These are phyloP conservation scores for Colletotrichum viniferum DNA, from an alignment of 2,329 filamentous ascomycete genomes.

Conservation along the genomic window DNA sequence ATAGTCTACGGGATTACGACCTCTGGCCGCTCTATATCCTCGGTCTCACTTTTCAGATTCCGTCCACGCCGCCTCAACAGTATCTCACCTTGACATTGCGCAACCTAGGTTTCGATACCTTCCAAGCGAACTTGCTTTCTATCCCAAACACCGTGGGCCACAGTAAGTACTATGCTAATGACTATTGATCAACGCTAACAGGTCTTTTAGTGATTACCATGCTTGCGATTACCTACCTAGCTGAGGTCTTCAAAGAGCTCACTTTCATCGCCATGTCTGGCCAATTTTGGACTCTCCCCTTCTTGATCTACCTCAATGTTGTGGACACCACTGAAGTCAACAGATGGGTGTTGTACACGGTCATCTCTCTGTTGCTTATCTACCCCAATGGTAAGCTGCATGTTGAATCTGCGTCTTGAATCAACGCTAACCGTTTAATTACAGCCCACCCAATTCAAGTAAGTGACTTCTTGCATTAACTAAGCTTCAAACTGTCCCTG, in stretches of 20 bases:
- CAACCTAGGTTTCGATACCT: constrained; percentile 61
- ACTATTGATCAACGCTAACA: background rate
- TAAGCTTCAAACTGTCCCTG: background rate
- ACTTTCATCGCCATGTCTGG: constrained; percentile 47
- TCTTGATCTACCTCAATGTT: constrained; percentile 53
- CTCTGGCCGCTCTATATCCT: constrained; percentile 56
- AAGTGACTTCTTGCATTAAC: background rate
- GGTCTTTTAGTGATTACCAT: constrained; percentile 40
- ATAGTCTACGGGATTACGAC: constrained; percentile 56
- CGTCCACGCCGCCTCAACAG: constrained; percentile 48
- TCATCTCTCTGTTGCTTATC: constrained; percentile 38
- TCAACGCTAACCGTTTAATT: constrained; percentile 23
- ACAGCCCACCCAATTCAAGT: constrained; percentile 48
- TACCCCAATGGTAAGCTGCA: constrained; percentile 33
- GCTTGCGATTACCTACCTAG: constrained; percentile 48
- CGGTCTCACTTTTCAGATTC: constrained; percentile 59
- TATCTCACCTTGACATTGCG: constrained; percentile 66
- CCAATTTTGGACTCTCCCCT: constrained; percentile 66
- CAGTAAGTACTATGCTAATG: constrained; percentile 20
- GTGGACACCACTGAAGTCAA: constrained; percentile 31
- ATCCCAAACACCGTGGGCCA: constrained; percentile 54
- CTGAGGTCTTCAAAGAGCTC: constrained; percentile 53
- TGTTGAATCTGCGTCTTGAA: background rate
- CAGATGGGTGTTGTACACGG: constrained; percentile 37
- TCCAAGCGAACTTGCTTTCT: constrained; percentile 66